Conservation (phyloP, 495 filamentous ascomycete genomes). For the Thozetella sp. region DNA sequence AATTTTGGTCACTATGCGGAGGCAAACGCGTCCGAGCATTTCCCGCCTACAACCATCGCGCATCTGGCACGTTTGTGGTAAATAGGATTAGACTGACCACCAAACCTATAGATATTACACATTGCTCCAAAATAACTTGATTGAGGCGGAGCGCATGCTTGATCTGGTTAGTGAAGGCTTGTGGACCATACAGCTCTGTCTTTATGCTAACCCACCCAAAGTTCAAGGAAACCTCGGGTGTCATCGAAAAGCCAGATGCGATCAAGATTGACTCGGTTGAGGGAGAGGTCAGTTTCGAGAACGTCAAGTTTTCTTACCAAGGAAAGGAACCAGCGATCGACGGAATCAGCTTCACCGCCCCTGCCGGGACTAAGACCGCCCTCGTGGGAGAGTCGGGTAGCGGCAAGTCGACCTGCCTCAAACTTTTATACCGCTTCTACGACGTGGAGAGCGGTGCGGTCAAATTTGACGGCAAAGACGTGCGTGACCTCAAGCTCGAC, state of each 20-base stretch:
- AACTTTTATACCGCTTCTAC: slow-evolving; percentile 94
- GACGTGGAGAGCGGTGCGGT: slow-evolving; percentile 75
- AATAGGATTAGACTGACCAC: no score
- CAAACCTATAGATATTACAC: slow-evolving; percentile 85
- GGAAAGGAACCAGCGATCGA: slow-evolving; percentile 82
- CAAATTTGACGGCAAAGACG: slow-evolving; percentile 73
- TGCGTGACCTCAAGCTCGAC: slow-evolving; percentile 75
- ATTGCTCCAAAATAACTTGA: slow-evolving; percentile 89
- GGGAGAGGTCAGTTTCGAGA: slow-evolving; percentile 72
- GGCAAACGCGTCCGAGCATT: no score
- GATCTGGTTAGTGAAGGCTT: slow-evolving; percentile 52
- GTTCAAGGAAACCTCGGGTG: slow-evolving; percentile 86
- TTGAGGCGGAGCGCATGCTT: slow-evolving; percentile 88
- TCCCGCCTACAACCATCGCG: no score
- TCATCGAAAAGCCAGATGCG: slow-evolving; percentile 63
- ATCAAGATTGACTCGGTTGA: slow-evolving; percentile 36
- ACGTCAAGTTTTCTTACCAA: slow-evolving; percentile 86
- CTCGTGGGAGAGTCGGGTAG: slow-evolving; percentile 96
- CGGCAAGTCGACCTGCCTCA: slow-evolving; percentile 97
- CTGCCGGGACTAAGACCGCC: slow-evolving; percentile 90
- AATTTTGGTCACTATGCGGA: no score
- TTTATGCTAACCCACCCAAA: neutral
- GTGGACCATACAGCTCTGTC: neutral
- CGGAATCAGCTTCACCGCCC: slow-evolving; percentile 78
- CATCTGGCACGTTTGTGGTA: no score